phyloP scores from a whole-genome alignment of 441 rosid genomes.

The Gossypium lobatum region DNA sequence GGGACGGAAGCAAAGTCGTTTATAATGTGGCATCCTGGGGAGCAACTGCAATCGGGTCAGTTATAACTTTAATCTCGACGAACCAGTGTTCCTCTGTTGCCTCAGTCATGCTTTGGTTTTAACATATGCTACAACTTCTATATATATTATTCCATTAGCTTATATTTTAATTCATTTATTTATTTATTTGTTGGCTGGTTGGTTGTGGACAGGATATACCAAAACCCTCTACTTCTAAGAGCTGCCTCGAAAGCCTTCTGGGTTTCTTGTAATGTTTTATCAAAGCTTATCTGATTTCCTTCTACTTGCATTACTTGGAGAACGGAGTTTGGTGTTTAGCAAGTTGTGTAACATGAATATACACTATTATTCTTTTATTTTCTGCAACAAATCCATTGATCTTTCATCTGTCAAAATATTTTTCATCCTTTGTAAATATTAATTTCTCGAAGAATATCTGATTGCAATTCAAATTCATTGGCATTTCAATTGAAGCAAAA shows the following conservation, averaged over 20 bases:
- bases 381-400: conserved; percentile 24
- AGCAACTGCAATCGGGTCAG: conserved; percentile 88
- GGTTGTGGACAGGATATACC: conserved; percentile 61
- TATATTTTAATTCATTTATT: not conserved
- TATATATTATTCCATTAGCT: not conserved
- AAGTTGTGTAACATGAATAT: conserved; percentile 18
- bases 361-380: conserved; percentile 28
- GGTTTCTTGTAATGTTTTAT: conserved; percentile 77
- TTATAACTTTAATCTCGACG: not conserved
- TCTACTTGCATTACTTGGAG: not conserved
- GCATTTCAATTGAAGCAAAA: not conserved
- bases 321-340: conserved; percentile 20
- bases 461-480: conserved; percentile 36
- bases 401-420: not conserved
- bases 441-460: conserved; percentile 11
- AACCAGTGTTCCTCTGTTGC: not conserved
- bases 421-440: conserved; percentile 39
- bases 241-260: conserved; percentile 84
- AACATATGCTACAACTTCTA: too few species aligned
- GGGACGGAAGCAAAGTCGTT: conserved; percentile 94
- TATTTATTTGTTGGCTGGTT: conserved; percentile 2
- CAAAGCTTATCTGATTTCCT: conserved; percentile 67
- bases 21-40: conserved; percentile 98
- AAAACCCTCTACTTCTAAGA: conserved; percentile 66
- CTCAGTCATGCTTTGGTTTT: not conserved